phyloP scores from a whole-genome alignment of 2,329 filamentous ascomycete species.

The Cordyceps cicadae region DNA sequence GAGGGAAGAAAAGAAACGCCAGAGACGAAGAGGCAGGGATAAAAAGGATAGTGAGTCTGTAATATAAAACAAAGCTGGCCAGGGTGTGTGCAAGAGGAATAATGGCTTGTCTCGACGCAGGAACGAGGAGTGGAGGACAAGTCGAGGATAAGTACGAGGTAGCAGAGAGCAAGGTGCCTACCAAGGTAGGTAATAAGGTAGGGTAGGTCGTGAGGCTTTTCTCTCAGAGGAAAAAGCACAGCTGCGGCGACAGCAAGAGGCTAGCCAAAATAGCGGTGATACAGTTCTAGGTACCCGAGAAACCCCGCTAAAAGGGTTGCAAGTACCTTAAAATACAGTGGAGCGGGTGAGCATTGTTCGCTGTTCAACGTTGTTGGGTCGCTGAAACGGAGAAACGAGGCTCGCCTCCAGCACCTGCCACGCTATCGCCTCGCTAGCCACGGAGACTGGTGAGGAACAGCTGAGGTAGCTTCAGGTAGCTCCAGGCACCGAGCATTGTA shows the following conservation, averaged over 20 bases:
- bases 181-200: too few relatives aligned
- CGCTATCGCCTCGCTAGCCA: not conserved
- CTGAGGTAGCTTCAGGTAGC: not conserved
- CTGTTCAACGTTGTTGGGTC: not conserved
- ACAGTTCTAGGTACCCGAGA: not conserved
- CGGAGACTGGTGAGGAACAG: not conserved
- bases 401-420: too few relatives aligned
- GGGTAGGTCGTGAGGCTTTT: too few relatives aligned
- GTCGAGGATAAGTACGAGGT: slow-evolving; percentile 10
- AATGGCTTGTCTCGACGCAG: slow-evolving; percentile 30
- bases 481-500: not conserved
- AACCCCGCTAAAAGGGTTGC: not conserved
- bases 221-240: too few relatives aligned
- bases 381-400: too few relatives aligned
- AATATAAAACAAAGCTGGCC: slow-evolving; percentile 3
- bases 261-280: not conserved
- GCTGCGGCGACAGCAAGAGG: too few relatives aligned
- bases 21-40: not conserved
- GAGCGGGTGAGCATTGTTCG: too few relatives aligned
- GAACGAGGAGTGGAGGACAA: slow-evolving; percentile 23
- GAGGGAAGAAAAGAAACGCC: not conserved
- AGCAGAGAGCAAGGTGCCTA: not conserved
- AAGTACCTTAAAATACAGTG: not conserved
- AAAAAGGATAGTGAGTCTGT: not conserved
- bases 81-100: slow-evolving; percentile 20